A percentile compares a stretch with the other conserved stretches of the same genome.
phyloP scores from a whole-genome alignment of 768 basidiomycete species.

The Lactifluus subvellereus region DNA sequence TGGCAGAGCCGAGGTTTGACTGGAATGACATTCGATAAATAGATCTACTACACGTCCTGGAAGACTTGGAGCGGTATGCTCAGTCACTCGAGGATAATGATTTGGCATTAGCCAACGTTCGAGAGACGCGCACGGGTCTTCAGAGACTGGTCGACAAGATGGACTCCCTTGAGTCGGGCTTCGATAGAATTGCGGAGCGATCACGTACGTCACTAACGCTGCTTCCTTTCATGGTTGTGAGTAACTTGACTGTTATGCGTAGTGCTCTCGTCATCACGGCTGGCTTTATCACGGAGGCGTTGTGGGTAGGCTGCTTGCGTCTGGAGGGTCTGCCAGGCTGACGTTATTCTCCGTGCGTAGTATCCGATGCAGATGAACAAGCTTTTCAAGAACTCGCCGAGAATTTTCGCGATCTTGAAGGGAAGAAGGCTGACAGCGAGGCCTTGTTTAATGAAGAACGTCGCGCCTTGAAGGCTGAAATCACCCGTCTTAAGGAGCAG shows the following conservation, averaged over 20 bases:
- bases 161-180: constrained; percentile 72
- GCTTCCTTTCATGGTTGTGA: background rate
- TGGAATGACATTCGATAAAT: background rate
- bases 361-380: constrained; percentile 68
- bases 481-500: constrained; percentile 45
- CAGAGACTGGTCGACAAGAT: constrained; percentile 70
- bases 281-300: constrained; percentile 62
- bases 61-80: constrained; percentile 58
- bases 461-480: constrained; percentile 47
- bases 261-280: constrained; percentile 75
- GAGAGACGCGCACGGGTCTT: constrained; percentile 54
- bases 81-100: constrained; percentile 38
- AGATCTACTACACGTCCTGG: constrained; percentile 59
- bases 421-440: constrained; percentile 53
- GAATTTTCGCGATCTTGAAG: constrained; percentile 56
- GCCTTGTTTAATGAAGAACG: constrained; percentile 54
- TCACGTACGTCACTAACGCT: constrained; percentile 49
- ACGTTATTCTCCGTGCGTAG: constrained; percentile 33
- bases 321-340: background rate
- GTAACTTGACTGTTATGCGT: constrained; percentile 14
- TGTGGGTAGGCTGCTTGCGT: constrained; percentile 42
- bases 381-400: constrained; percentile 67
- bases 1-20: background rate
- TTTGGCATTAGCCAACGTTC: constrained; percentile 49
- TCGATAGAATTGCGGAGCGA: constrained; percentile 82